Evolutionary conservation across 257 asterid genomes (phyloP), one percentile per base, ranked within the genome.

Genomic region (Scutellaria minor): DNA sequence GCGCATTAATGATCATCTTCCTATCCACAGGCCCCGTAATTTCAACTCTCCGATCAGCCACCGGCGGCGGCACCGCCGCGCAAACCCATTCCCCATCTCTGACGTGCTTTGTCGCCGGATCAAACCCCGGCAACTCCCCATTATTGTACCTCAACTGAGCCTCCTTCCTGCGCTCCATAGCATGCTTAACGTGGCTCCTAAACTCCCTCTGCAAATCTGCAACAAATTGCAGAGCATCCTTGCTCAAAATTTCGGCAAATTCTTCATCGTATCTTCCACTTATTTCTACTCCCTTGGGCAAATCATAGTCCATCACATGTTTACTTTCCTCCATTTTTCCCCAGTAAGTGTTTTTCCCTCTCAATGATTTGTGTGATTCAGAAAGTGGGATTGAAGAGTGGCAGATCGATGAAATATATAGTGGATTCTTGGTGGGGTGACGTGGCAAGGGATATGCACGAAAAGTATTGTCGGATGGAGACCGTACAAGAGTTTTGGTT

Each of bases 1-100:
- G 96, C 1, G 98, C 98, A 78, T 93, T 93, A 72, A 93, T 93
- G 82, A 91, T 58, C 98, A 93, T 91, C 78, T 93, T 93, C 86
- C 98, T 72, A 80, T 89, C 98, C 0, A 88, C 96, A 1, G 98
- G 98, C 5, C 98, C 98, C 6, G 98, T 93, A 11, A 93, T 93
- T 76, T 93, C 98, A 70, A 93, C 98, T 77, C 91, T 81, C 75
- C 98, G 78, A 79, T 91, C 97, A 57, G 92, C 96, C 70, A 89
- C 91, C 1, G 87, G 83, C 2, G 84, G 82, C 5, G 96, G 96
- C 24, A 81, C 85, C 3, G 89, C 60, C 4, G 89, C 88, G 59
- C 97, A 93, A 2, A 83, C 67, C 98, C 98, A 89, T 0, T 84
- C 94, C 2, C 83, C 85, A 11, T 89, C 89, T 53, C 98, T 79